Percentiles rank a stretch among this genome's conserved stretches.
phyloP scores from a whole-genome alignment of 306 rosid genomes.

The Senna siamea region DNA sequence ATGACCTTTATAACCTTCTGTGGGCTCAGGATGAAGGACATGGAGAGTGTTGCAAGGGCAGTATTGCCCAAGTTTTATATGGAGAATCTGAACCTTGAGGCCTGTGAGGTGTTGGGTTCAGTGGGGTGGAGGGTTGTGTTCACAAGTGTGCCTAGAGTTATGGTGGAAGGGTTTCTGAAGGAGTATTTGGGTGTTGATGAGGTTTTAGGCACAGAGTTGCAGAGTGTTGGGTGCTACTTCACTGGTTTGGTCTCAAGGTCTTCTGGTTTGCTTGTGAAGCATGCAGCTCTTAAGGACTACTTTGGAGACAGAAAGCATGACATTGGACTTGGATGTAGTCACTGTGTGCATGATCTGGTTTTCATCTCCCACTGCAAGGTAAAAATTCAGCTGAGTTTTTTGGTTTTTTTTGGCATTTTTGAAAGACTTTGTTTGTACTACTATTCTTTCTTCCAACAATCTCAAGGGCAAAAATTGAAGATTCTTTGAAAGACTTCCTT shows the following conservation, averaged over 20 bases:
- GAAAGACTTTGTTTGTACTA: too few species aligned
- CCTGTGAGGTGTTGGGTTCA: conserved; percentile 53
- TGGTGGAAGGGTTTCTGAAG: conserved; percentile 64
- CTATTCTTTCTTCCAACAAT: too few species aligned
- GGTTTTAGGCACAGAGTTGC: conserved; percentile 62
- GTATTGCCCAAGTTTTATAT: conserved; percentile 69
- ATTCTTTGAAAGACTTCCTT: too few species aligned
- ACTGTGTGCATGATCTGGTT: conserved; percentile 54
- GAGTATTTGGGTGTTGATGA: conserved; percentile 57
- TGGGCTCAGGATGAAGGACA: conserved; percentile 50
- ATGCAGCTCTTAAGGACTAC: conserved; percentile 49
- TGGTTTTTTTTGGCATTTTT: too few species aligned
- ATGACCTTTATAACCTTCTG: conserved; percentile 58
- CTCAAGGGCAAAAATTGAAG: too few species aligned
- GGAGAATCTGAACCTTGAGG: conserved; percentile 56
- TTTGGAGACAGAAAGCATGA: conserved; percentile 66
- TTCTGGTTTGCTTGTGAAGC: conserved; percentile 61
- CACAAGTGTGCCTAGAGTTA: conserved; percentile 61
- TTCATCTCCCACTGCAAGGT: conserved; percentile 71
- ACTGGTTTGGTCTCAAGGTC: conserved; percentile 53
- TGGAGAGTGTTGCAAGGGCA: conserved; percentile 53
- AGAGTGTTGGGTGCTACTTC: conserved; percentile 45
- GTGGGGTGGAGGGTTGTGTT: conserved; percentile 45
- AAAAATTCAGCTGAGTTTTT: conserved; percentile 16
- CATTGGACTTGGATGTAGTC: conserved; percentile 58